Percentiles rank a stretch among this genome's conserved stretches.
phyloP scores from a whole-genome alignment of 139 green algal genomes.

The Chlamydomonas eustigma region DNA sequence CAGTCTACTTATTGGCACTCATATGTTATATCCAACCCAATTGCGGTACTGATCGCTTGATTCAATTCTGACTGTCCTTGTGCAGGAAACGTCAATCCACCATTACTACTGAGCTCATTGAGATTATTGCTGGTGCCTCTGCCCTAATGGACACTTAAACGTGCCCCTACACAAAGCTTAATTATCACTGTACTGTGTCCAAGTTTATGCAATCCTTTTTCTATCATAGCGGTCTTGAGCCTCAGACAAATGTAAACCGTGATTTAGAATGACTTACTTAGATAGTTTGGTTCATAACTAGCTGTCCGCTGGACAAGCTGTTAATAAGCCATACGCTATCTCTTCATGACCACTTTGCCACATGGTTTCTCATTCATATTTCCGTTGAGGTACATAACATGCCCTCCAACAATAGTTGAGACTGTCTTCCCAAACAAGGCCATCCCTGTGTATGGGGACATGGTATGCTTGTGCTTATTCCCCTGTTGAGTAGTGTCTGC shows the following conservation, averaged over 20 bases:
- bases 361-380: neutral
- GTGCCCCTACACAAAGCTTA: too few species aligned
- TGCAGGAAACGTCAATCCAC: slow-evolving; percentile 76
- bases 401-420: slow-evolving; percentile 70
- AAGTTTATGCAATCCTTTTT: too few species aligned
- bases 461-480: slow-evolving; percentile 71
- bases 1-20: neutral
- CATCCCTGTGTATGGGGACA: slow-evolving; percentile 59
- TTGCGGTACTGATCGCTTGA: neutral
- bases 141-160: slow-evolving; percentile 41
- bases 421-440: slow-evolving; percentile 58
- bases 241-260: too few species aligned
- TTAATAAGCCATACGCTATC: neutral
- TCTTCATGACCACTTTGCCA: neutral
- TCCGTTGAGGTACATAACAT: neutral
- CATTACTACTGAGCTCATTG: slow-evolving; percentile 98
- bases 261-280: too few species aligned
- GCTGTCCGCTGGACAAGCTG: too few species aligned
- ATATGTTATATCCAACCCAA: neutral
- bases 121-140: slow-evolving; percentile 94
- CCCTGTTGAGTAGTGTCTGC: slow-evolving; percentile 52
- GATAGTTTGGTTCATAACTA: too few species aligned
- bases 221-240: too few species aligned
- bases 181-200: too few species aligned
- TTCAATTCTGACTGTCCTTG: neutral